These are phyloP conservation scores for Nemania serpens DNA, from an alignment of 2,329 filamentous ascomycete species.

Conservation along the genomic window DNA sequence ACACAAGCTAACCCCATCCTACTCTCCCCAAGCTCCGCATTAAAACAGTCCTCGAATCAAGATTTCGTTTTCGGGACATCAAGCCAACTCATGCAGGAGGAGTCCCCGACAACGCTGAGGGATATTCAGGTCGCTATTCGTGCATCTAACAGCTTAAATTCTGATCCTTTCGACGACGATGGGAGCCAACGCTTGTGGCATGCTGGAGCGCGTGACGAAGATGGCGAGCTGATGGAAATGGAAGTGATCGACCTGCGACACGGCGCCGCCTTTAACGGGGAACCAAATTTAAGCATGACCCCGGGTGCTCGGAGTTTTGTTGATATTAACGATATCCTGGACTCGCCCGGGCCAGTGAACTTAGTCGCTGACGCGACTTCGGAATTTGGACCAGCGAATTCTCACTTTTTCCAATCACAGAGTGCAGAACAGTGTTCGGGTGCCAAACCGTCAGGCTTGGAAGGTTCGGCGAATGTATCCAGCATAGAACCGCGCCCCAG, in stretches of 20 bases:
- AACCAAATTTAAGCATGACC: not conserved
- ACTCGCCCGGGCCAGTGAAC: constrained; percentile 27
- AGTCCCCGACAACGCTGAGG: constrained; percentile 68
- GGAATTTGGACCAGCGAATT: constrained; percentile 13
- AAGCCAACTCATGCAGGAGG: constrained; percentile 76
- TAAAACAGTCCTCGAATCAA: constrained; percentile 68
- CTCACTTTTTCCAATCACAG: constrained; percentile 30
- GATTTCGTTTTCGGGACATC: constrained; percentile 86
- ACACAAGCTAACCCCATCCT: constrained; percentile 55
- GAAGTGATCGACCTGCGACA: constrained; percentile 62
- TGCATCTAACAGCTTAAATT: constrained; percentile 56
- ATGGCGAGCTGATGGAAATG: constrained; percentile 66
- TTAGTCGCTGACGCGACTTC: constrained; percentile 7
- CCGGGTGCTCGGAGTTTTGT: constrained; percentile 31
- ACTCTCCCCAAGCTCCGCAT: constrained; percentile 70
- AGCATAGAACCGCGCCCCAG: constrained; percentile 50
- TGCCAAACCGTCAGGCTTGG: not conserved
- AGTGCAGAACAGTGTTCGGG: not conserved
- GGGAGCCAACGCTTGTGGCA: constrained; percentile 64
- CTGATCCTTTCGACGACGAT: constrained; percentile 46
- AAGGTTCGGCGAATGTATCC: not conserved
- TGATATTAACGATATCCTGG: constrained; percentile 40
- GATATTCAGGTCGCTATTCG: constrained; percentile 66
- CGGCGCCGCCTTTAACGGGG: not conserved
- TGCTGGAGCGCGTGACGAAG: constrained; percentile 68